Base-by-base conservation (phyloP, 352 stramenopile genomes). In the Pythium apleroticum region DNA sequence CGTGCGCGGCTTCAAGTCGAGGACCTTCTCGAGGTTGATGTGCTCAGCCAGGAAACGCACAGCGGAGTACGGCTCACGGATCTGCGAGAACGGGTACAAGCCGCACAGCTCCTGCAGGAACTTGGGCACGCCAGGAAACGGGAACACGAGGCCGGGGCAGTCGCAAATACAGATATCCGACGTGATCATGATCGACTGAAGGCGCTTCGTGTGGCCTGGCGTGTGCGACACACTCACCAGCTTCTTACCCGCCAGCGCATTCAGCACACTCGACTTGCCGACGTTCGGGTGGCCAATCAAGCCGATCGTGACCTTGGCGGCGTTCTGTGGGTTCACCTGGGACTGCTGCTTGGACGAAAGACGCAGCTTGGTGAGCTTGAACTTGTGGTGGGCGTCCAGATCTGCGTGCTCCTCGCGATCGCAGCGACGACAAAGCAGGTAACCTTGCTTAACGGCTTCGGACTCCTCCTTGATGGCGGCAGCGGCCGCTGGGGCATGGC, bases 211-310 rank as follows among this genome's bases (percentile, higher is more conserved):
- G 62, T 96, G 86, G 15, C 88, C 88, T 6, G 88, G 86, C 1
- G 86, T 95, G 69, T 94, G 88, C 41, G 86, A 95, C 14, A 93
- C 87, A 57, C 85, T 95, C 52, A 93, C 86, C 52, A 93, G 83
- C 60, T 96, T 96, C 69, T 94, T 95, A 52, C 86, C 86, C 2
- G 82, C 84, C 19, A 96, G 72, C 9, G 86, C 86, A 49, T 96
- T 96, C 27, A 96, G 71, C 25, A 96, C 81, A 60, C 86, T 95
- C 20, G 84, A 94, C 63, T 96, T 96, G 60, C 88, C 88, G n/a
- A 95, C 86, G 63, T 96, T 96, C 30, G 86, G 88, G 53, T 96
- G 85, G 12, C 89, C 90, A 35, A 96, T 91, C n/a, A 97, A 73
- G 45, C 90, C 90, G 41, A 96, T 90, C 10, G 80, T 96, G 33